Evolutionary conservation across 257 asterid genomes (phyloP).

Genomic region (Vinca minor): DNA sequence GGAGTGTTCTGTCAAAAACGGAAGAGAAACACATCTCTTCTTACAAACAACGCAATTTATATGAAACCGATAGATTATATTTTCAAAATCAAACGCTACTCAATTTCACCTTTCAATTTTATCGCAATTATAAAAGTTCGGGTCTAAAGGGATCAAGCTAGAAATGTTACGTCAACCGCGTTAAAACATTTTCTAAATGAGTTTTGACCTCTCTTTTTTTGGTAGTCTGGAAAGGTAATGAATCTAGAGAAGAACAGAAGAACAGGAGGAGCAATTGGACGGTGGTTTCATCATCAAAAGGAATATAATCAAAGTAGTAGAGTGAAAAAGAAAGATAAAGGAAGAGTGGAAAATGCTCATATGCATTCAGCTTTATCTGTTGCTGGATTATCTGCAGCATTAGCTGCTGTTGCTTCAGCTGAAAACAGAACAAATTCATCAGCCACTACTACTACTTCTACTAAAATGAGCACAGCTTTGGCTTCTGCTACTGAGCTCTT

Average conservation of each 20-base stretch:
- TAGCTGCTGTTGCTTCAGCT: conserved; percentile 53
- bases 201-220: conserved; percentile 14
- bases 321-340: conserved; percentile 65
- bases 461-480: conserved; percentile 57
- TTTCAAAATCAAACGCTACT: no score
- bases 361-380: conserved; percentile 55
- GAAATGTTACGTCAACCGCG: no score
- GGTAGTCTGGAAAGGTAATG: conserved; percentile 28
- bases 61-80: no score
- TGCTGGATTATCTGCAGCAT: conserved; percentile 81
- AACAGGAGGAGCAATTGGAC: conserved; percentile 40
- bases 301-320: conserved; percentile 14
- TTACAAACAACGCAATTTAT: no score
- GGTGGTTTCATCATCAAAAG: conserved; percentile 62
- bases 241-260: conserved; percentile 26
- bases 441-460: neutral
- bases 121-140: no score
- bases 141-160: no score
- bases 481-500: conserved; percentile 76
- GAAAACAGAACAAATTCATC: conserved; percentile 29
- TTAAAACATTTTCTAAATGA: neutral
- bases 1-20: no score
- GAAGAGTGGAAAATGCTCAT: conserved; percentile 56
- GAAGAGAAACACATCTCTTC: no score
- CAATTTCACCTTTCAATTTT: no score